These are phyloP conservation scores for Gentiana macrophylla DNA, from an alignment of 257 asterid species.

Conservation along the genomic window DNA sequence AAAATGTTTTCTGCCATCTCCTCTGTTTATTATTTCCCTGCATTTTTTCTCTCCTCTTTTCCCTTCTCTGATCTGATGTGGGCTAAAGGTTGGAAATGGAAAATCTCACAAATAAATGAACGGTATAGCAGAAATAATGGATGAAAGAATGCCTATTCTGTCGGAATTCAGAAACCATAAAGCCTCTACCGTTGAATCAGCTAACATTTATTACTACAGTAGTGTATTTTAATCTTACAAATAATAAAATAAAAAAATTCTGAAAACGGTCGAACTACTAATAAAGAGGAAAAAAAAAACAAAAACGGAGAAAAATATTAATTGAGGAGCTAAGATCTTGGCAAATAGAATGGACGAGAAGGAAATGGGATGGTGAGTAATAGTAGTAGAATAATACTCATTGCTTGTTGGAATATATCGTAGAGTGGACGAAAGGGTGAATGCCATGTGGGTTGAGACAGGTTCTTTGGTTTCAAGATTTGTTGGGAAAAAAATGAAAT, in stretches of 20 bases:
- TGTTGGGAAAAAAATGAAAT: slow-evolving; percentile 12
- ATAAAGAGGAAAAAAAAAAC: not conserved
- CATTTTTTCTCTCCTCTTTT: not conserved
- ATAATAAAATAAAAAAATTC: not conserved
- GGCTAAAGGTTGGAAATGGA: no score
- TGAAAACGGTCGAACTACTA: not conserved
- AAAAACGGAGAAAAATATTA: not conserved
- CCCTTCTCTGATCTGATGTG: not conserved
- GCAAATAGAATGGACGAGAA: slow-evolving; percentile 3
- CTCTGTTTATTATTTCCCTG: not conserved
- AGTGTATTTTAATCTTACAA: not conserved
- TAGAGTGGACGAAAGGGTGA: slow-evolving; percentile 14
- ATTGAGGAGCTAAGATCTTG: not conserved
- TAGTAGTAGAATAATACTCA: not conserved
- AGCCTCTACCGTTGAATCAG: slow-evolving; percentile 8
- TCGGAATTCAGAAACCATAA: slow-evolving; percentile 5
- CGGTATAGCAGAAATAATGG: not conserved
- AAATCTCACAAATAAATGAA: not conserved
- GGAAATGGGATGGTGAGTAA: slow-evolving; percentile 8
- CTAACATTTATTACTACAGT: not conserved
- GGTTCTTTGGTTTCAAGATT: not conserved
- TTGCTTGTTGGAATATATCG: slow-evolving; percentile 6
- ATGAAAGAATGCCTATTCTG: slow-evolving; percentile 8
- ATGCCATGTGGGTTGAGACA: slow-evolving; percentile 3
- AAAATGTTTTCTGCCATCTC: not conserved